These are phyloP conservation scores for Tothia fuscella DNA, from an alignment of 2,329 filamentous ascomycete species.

Conservation along the genomic window DNA sequence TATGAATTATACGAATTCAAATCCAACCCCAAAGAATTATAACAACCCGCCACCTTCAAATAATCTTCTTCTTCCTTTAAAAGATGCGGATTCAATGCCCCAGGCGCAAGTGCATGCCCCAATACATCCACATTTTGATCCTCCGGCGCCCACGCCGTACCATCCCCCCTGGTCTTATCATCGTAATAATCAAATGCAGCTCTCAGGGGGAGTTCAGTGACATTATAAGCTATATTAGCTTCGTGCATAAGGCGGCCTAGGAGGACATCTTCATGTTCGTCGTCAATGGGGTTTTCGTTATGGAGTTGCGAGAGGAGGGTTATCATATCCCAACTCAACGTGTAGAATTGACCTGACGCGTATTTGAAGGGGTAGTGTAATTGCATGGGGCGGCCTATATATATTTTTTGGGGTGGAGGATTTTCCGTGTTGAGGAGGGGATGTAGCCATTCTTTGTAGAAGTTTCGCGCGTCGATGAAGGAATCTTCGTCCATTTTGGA, in stretches of 20 bases:
- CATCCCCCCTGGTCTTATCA: neutral
- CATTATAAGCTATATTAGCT: neutral
- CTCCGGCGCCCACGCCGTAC: constrained; percentile 4
- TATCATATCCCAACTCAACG: constrained; percentile 24
- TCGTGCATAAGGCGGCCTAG: constrained; percentile 2
- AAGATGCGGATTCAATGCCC: constrained; percentile 6
- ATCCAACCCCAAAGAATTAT: no score
- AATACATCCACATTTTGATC: neutral
- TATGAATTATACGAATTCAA: no score
- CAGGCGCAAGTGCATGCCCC: constrained; percentile 1
- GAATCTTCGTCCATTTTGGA: constrained; percentile 25
- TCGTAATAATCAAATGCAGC: constrained; percentile 3
- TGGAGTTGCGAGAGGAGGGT: constrained; percentile 19
- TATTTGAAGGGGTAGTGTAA: constrained; percentile 13
- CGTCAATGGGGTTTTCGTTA: constrained; percentile 7
- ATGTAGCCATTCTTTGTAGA: constrained; percentile 21
- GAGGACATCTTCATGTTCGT: constrained; percentile 9
- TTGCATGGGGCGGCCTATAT: constrained; percentile 10
- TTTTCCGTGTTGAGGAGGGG: constrained; percentile 10
- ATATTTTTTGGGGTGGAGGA: neutral
- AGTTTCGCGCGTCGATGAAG: constrained; percentile 22
- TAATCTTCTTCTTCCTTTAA: constrained; percentile 8
- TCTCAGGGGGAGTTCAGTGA: neutral
- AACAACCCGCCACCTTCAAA: constrained; percentile 9
- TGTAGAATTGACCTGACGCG: constrained; percentile 25